Conservation (phyloP, 2,329 filamentous ascomycete species). For the Exophiala sideris region DNA sequence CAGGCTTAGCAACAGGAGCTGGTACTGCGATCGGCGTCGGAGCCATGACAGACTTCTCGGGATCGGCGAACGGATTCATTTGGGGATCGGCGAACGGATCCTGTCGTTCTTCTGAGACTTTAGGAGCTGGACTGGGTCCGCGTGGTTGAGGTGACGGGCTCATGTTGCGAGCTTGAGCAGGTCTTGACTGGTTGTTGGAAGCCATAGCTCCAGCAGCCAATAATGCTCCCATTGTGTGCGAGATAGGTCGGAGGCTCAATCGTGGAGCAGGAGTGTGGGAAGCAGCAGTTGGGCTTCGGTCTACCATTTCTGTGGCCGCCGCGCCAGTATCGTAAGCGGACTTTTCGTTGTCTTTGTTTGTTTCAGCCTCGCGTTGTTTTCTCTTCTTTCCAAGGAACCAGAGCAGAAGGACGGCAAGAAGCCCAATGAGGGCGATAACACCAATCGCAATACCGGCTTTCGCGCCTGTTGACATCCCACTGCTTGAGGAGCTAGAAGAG, state of each 20-base stretch:
- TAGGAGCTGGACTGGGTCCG: slow-evolving; percentile 14
- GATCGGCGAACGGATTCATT: slow-evolving; percentile 29
- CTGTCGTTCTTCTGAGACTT: slow-evolving; percentile 4
- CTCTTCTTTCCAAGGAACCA: slow-evolving; percentile 73
- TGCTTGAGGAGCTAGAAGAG: slow-evolving; percentile 28
- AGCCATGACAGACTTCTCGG: slow-evolving; percentile 24
- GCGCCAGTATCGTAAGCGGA: slow-evolving; percentile 33
- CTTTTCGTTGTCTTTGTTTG: slow-evolving; percentile 63
- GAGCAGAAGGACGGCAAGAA: slow-evolving; percentile 65
- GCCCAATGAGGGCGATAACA: slow-evolving; percentile 65
- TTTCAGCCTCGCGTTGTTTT: slow-evolving; percentile 50
- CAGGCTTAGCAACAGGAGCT: slow-evolving; percentile 35
- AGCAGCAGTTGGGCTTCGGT: slow-evolving; percentile 37
- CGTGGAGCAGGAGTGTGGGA: slow-evolving; percentile 62
- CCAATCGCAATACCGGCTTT: slow-evolving; percentile 87
- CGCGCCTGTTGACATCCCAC: slow-evolving; percentile 43
- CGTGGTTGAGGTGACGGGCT: slow-evolving; percentile 19
- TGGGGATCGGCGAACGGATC: slow-evolving; percentile 25
- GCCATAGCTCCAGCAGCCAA: too few relatives aligned
- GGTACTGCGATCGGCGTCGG: slow-evolving; percentile 25
- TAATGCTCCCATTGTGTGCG: slow-evolving; percentile 71
- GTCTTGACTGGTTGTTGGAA: slow-evolving; percentile 5
- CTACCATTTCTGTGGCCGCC: slow-evolving; percentile 34
- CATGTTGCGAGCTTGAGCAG: slow-evolving; percentile 10
- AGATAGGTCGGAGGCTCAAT: slow-evolving; percentile 78